Base-by-base conservation (phyloP, 495 filamentous ascomycete genomes). In the Daldinia bambusicola region DNA sequence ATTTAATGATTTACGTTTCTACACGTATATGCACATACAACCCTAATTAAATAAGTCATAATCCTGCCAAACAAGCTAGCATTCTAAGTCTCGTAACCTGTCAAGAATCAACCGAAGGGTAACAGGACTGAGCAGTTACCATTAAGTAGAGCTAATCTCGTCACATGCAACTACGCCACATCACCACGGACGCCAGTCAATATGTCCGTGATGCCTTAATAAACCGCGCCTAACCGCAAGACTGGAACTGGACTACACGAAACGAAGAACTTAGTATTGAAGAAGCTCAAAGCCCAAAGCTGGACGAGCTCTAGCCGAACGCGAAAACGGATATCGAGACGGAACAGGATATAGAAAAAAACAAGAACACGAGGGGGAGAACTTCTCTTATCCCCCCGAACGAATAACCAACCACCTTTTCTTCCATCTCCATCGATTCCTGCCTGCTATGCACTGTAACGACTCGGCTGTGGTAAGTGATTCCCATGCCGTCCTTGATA, bases 1-100 rank as follows among this genome's bases (percentile, higher is more conserved):
- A 34, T n/a, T 61, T 65, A 56, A 66, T 69, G 65, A 72, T 58
- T 55, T n/a, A 65, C 63, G 58, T 48, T 43, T 52, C 61, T 32
- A 55, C 56, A 66, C 64, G 71, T 74, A 76, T 32, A 56, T 16
- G 14, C 32, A 37, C 53, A 22, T 56, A 56, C 32, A 22, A 18
- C 9, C 43, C 14, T 48, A 22, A 36, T 36, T 48, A 22, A 48
- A 22, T 26, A 26, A 36, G 7, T 6, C 2, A 48, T 22, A 48
- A 48, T 22, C 9, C 43, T 48, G 43, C 43, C 43, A 48, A 48
- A 22, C 18, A 18, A 9, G n/a, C 38, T 14, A n/a, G 1, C 18
- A n/a, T 16, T 48, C 8, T 26, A 26, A 26, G 26, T 26, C 18
- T 48, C 20, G 20, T 22, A 48, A 4, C 43, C 16, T 18, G 43